Percentiles rank a stretch among this genome's conserved stretches.
Conservation (phyloP, 2,329 filamentous ascomycete genomes). For the Seiridium cupressi region DNA sequence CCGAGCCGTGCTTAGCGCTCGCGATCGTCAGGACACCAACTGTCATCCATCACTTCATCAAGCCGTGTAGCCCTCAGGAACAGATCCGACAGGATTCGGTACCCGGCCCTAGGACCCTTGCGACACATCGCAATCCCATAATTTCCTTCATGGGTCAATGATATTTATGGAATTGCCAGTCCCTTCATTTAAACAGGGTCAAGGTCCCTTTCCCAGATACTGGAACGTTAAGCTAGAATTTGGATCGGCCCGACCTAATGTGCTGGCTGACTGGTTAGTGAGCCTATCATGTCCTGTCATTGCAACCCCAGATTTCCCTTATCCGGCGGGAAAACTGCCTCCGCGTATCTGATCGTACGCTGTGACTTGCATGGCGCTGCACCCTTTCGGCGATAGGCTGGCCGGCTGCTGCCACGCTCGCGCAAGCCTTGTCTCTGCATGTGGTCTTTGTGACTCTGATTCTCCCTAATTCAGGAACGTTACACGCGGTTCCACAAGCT, state of each 20-base stretch:
- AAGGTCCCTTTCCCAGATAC: neutral
- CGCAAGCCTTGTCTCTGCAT: neutral
- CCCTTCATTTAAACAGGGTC: neutral
- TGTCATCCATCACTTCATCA: neutral
- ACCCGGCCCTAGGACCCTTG: neutral
- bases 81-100: neutral
- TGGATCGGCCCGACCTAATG: conserved; percentile 2
- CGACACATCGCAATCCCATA: neutral
- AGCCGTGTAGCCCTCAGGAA: neutral
- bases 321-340: conserved; percentile 2
- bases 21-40: neutral
- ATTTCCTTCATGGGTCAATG: neutral
- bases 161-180: neutral
- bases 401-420: neutral
- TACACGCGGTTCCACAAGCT: neutral
- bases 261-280: neutral
- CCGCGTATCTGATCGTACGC: neutral
- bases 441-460: neutral
- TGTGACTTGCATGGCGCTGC: neutral
- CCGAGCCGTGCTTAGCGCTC: neutral
- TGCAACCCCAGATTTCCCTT: conserved; percentile 4
- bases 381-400: neutral
- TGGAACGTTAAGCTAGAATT: neutral
- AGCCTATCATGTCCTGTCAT: neutral
- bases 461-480: neutral